A percentile compares a stretch with the other conserved stretches of the same genome.
Evolutionary conservation across 306 rosid species (phyloP).

Genomic region (Urtica urens): DNA sequence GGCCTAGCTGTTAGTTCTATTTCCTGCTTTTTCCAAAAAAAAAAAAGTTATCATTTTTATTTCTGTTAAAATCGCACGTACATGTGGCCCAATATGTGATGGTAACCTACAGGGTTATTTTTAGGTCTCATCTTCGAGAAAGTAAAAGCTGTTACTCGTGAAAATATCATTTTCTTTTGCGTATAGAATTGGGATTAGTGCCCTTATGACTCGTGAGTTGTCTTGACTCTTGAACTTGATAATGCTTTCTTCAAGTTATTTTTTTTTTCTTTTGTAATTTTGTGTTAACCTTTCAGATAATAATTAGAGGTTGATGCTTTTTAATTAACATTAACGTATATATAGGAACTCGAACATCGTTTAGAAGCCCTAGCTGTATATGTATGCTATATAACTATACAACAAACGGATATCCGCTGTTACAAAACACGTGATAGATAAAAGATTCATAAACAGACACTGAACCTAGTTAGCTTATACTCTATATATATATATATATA

Average conservation of each 20-base stretch:
- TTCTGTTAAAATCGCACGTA: neutral
- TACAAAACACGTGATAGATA: no score
- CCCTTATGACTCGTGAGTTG: slow-evolving; percentile 14
- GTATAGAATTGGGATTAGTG: slow-evolving; percentile 10
- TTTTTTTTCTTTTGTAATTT: neutral
- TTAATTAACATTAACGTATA: neutral
- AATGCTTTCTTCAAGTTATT: neutral
- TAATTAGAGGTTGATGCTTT: neutral
- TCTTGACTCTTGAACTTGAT: no score
- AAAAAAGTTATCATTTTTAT: neutral
- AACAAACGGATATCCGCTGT: no score
- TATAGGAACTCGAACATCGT: neutral
- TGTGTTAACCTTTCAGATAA: neutral
- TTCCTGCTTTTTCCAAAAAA: neutral
- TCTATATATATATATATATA: no score
- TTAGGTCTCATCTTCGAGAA: slow-evolving; percentile 3
- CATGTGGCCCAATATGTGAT: neutral
- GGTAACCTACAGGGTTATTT: neutral
- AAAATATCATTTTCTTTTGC: slow-evolving; percentile 8
- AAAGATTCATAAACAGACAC: no score
- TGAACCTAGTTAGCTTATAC: no score
- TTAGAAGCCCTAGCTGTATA: neutral
- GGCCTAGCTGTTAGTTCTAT: neutral
- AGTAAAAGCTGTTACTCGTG: slow-evolving; percentile 5
- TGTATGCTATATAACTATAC: no score